These are phyloP conservation scores for Mycena kentingensis DNA, from an alignment of 768 basidiomycete genomes.

Conservation along the genomic window DNA sequence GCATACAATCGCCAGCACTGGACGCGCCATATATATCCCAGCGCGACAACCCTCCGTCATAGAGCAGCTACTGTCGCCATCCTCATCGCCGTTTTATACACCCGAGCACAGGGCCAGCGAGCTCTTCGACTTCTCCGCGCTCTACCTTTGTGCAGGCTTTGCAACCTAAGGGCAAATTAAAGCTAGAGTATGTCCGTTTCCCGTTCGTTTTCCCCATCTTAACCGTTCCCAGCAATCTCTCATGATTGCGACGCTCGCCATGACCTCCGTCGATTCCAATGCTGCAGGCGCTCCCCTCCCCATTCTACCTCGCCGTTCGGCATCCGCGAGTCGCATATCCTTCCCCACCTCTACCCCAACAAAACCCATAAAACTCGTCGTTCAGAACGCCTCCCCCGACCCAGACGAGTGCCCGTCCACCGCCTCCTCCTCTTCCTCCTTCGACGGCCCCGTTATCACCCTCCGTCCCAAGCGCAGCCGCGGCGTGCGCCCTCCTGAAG, in stretches of 20 bases:
- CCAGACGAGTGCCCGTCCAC: slow-evolving; percentile 36
- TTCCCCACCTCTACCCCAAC: slow-evolving; percentile 25
- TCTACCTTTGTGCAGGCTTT: too few species aligned
- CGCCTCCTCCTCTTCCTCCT: slow-evolving; percentile 39
- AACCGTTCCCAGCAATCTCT: slow-evolving; percentile 7
- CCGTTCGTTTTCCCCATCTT: slow-evolving; percentile 1
- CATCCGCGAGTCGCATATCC: slow-evolving; percentile 31
- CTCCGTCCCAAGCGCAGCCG: slow-evolving; percentile 41
- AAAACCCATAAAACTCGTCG: slow-evolving; percentile 29
- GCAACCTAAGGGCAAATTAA: too few species aligned
- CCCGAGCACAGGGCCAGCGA: too few species aligned
- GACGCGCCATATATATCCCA: too few species aligned
- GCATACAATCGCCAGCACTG: too few species aligned
- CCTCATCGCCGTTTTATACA: too few species aligned
- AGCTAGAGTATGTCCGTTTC: slow-evolving; percentile 7
- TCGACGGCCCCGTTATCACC: slow-evolving; percentile 34
- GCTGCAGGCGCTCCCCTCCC: slow-evolving; percentile 63
- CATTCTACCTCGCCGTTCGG: slow-evolving; percentile 56
- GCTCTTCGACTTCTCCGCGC: too few species aligned
- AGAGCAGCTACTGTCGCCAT: too few species aligned
- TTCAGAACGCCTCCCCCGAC: slow-evolving; percentile 33
- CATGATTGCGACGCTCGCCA: slow-evolving; percentile 51
- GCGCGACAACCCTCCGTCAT: too few species aligned
- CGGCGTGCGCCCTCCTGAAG: slow-evolving; percentile 40
- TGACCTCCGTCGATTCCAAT: slow-evolving; percentile 49